Conservation (phyloP, 2,329 filamentous ascomycete genomes). For the Juglanconis oblonga region DNA sequence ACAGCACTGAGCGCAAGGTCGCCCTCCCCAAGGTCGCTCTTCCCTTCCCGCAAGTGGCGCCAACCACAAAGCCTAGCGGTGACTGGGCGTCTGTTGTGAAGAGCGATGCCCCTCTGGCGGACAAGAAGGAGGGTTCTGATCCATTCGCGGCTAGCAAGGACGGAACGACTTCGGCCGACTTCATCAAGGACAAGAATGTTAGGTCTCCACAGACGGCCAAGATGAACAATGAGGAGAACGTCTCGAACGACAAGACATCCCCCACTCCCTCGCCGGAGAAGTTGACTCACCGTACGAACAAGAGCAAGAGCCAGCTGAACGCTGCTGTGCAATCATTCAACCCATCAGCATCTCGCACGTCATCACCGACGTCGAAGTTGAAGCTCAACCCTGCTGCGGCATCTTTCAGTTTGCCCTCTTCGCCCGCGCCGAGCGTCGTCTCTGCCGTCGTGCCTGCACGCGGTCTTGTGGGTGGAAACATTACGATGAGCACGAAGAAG, state of each 20-base stretch:
- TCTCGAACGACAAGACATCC: neutral
- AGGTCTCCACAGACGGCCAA: conserved; percentile 3
- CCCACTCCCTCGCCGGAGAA: conserved; percentile 11
- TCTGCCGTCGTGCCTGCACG: neutral
- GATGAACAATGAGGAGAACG: neutral
- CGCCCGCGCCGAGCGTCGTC: neutral
- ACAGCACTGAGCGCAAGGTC: conserved; percentile 1
- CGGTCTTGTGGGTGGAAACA: neutral
- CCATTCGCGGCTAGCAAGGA: neutral
- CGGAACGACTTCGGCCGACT: neutral
- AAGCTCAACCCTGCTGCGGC: neutral
- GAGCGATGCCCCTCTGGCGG: neutral
- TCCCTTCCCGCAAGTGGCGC: conserved; percentile 8
- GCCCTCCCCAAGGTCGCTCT: conserved; percentile 3
- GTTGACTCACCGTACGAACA: neutral
- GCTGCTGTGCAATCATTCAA: conserved; percentile 20
- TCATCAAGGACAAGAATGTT: conserved; percentile 1
- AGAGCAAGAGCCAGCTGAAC: conserved; percentile 12
- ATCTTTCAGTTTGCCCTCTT: neutral
- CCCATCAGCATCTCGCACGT: neutral
- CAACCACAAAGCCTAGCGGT: neutral
- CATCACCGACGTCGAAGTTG: neutral
- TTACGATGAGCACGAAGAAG: neutral
- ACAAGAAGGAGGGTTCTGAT: conserved; percentile 2
- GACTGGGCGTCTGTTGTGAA: conserved; percentile 1